Conservation (phyloP, 192 early-diverging fungal genomes). For the Entophlyctis luteolus region DNA sequence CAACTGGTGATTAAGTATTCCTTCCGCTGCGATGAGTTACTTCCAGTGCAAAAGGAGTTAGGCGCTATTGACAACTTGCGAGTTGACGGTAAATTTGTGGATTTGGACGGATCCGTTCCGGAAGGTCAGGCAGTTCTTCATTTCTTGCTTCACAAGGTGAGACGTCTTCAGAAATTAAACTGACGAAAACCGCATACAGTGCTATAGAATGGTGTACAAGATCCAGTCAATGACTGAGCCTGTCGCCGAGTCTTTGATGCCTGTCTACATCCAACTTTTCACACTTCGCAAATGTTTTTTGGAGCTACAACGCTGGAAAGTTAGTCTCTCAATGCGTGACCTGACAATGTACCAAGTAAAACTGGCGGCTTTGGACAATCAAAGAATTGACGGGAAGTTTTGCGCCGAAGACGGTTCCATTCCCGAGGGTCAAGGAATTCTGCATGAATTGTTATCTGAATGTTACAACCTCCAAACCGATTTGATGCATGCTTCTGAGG, state of each 20-base stretch:
- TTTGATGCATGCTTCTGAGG: slow-evolving; percentile 4
- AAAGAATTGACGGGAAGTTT: slow-evolving; percentile 80
- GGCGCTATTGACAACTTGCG: slow-evolving; percentile 80
- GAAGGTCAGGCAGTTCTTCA: slow-evolving; percentile 71
- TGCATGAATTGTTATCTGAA: slow-evolving; percentile 78
- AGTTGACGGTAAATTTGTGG: slow-evolving; percentile 79
- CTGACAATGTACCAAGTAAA: slow-evolving; percentile 89
- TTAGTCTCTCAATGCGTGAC: slow-evolving; percentile 66
- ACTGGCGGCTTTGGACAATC: slow-evolving; percentile 72
- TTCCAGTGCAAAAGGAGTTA: slow-evolving; percentile 62
- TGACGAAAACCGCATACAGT: slow-evolving; percentile 47
- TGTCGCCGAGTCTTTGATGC: slow-evolving; percentile 76
- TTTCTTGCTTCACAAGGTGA: slow-evolving; percentile 38
- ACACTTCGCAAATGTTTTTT: slow-evolving; percentile 74
- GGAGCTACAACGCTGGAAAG: slow-evolving; percentile 78
- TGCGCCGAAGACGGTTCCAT: slow-evolving; percentile 74
- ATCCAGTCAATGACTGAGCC: slow-evolving; percentile 69
- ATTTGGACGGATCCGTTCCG: slow-evolving; percentile 54
- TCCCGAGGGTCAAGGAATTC: slow-evolving; percentile 82
- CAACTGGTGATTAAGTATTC: slow-evolving; percentile 74
- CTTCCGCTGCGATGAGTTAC: slow-evolving; percentile 22
- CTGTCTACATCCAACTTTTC: slow-evolving; percentile 78
- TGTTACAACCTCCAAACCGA: slow-evolving; percentile 63
- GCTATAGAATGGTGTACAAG: slow-evolving; percentile 82
- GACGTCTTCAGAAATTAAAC: not conserved